phyloP scores from a whole-genome alignment of 176 grass and related monocot genomes.

The Ensete ventricosum region DNA sequence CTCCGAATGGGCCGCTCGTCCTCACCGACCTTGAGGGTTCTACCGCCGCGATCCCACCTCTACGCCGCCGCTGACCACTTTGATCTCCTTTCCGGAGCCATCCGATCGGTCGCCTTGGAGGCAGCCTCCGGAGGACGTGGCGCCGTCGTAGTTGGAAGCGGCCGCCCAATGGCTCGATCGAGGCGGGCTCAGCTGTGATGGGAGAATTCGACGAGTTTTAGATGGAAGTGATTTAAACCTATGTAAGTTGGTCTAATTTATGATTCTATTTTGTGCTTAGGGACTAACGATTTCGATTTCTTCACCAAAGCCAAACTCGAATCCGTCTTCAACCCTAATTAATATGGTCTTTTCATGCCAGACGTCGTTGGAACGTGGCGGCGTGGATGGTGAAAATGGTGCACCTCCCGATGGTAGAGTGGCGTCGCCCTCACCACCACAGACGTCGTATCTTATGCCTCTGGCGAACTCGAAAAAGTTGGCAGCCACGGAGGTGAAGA shows the following conservation, averaged over 20 bases:
- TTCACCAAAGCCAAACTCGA: background rate
- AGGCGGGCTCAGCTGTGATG: conserved; percentile 24
- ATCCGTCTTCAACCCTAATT: background rate
- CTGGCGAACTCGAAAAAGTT: background rate
- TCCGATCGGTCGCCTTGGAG: background rate
- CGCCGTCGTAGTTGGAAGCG: conserved; percentile 39
- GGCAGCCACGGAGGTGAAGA: background rate
- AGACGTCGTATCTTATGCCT: background rate
- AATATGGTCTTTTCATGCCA: conserved; percentile 9
- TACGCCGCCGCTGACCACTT: background rate
- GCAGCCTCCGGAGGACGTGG: conserved; percentile 17
- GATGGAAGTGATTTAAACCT: background rate
- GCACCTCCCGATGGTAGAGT: background rate
- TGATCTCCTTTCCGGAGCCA: background rate
- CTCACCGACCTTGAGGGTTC: background rate
- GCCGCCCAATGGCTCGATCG: conserved; percentile 32
- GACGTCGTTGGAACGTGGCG: conserved; percentile 19
- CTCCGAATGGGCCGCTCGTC: background rate
- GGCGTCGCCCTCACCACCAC: background rate
- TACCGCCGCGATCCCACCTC: no score
- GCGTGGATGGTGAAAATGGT: background rate
- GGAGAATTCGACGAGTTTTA: background rate
- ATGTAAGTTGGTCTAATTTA: no score
- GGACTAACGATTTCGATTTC: background rate
- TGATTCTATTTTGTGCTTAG: background rate